A percentile compares a stretch with the other conserved stretches of the same genome.
phyloP scores from a whole-genome alignment of 345 rosid species.

The Rubroshorea leprosula region DNA sequence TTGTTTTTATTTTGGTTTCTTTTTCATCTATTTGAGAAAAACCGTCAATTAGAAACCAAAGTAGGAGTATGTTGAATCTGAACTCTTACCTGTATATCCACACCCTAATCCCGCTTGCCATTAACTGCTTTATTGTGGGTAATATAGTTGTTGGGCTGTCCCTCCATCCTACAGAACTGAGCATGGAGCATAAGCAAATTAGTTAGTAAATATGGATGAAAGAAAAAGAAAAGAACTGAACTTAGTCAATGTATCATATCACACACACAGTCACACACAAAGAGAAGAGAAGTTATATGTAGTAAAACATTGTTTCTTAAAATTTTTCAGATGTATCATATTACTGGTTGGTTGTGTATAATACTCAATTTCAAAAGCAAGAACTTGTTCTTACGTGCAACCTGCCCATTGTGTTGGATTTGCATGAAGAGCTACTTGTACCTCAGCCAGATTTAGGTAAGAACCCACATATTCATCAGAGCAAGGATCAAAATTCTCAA shows the following conservation, averaged over 20 bases:
- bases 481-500: constrained; percentile 53
- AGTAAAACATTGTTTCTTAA: background rate
- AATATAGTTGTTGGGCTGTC: constrained; percentile 17
- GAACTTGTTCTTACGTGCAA: constrained; percentile 33
- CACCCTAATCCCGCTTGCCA: constrained; percentile 8
- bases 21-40: background rate
- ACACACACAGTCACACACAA: no score
- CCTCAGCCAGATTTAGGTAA: constrained; percentile 46
- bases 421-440: constrained; percentile 47
- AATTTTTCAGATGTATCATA: background rate
- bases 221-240: background rate
- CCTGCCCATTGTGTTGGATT: constrained; percentile 26
- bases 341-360: background rate
- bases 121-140: constrained; percentile 22
- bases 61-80: background rate
- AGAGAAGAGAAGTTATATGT: background rate
- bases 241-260: constrained; percentile 5
- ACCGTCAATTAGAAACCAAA: background rate
- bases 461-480: constrained; percentile 25
- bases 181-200: background rate
- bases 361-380: background rate
- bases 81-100: constrained; percentile 11
- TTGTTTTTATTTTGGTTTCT: background rate
- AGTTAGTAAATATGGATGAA: background rate
- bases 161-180: background rate